phyloP scores from a whole-genome alignment of 306 rosid genomes.

The Trifolium repens region DNA sequence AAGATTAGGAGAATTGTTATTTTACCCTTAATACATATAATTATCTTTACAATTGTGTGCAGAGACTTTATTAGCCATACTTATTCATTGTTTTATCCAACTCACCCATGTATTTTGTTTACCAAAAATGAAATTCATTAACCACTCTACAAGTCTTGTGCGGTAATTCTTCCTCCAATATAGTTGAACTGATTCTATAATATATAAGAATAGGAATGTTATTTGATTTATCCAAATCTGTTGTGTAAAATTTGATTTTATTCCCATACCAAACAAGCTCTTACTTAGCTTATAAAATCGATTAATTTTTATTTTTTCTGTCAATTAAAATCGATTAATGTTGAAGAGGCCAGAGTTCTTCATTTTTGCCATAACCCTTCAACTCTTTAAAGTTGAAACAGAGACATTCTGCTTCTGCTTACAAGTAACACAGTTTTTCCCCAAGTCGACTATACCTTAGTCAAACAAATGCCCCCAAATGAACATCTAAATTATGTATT shows the following conservation, averaged over 20 bases:
- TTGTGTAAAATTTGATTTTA: not conserved
- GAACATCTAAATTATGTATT: not conserved
- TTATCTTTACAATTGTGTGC: too few species aligned
- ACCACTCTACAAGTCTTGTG: too few species aligned
- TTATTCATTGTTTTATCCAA: too few species aligned
- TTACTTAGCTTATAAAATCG: not conserved
- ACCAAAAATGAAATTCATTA: too few species aligned
- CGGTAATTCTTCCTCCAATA: not conserved
- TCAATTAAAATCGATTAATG: too few species aligned
- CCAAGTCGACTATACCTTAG: not conserved
- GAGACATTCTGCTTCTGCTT: not conserved
- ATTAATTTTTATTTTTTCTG: not conserved
- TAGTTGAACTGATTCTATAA: not conserved
- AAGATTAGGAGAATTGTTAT: too few species aligned
- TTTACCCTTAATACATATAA: too few species aligned
- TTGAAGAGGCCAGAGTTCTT: not conserved
- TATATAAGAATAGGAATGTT: not conserved
- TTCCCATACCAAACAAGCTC: not conserved
- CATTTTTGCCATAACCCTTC: not conserved
- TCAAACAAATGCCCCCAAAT: not conserved
- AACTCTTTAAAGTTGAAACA: not conserved
- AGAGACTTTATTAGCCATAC: too few species aligned
- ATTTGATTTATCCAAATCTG: not conserved
- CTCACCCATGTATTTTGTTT: too few species aligned
- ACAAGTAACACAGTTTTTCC: not conserved